Evolutionary conservation across 805 yeast genomes (phyloP).

Genomic region (Candida yuanshanica): DNA sequence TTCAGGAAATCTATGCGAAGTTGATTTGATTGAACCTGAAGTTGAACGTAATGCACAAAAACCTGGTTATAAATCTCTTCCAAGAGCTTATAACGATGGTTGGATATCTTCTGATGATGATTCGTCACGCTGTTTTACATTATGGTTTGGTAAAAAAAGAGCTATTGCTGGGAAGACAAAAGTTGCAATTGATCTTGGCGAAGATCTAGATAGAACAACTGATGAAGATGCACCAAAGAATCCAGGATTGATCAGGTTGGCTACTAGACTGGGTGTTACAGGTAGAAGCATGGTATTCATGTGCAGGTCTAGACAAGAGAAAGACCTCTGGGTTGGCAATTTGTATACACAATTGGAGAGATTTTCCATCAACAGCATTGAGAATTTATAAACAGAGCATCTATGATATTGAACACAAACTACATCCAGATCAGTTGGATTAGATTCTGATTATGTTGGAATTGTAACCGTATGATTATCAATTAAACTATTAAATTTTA

Average conservation of each 20-base stretch:
- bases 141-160: constrained; percentile 75
- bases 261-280: constrained; percentile 53
- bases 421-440: no score
- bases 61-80: constrained; percentile 55
- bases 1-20: constrained; percentile 56
- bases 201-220: neutral
- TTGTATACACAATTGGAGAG: constrained; percentile 32
- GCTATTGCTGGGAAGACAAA: constrained; percentile 28
- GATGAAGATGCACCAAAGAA: constrained; percentile 20
- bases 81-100: constrained; percentile 76
- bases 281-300: constrained; percentile 70
- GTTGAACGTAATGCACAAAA: constrained; percentile 33
- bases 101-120: constrained; percentile 81
- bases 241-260: constrained; percentile 40
- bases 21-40: constrained; percentile 47
- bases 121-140: constrained; percentile 65
- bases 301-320: constrained; percentile 75
- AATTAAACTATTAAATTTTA: no score
- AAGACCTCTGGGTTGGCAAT: constrained; percentile 72
- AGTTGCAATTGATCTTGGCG: neutral
- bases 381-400: constrained; percentile 1
- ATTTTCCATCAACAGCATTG: constrained; percentile 14
- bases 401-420: no score
- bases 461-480: no score
- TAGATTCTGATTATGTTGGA: no score